phyloP scores from a whole-genome alignment of 371 early-diverging fungal species.

The Mortierella sp. region DNA sequence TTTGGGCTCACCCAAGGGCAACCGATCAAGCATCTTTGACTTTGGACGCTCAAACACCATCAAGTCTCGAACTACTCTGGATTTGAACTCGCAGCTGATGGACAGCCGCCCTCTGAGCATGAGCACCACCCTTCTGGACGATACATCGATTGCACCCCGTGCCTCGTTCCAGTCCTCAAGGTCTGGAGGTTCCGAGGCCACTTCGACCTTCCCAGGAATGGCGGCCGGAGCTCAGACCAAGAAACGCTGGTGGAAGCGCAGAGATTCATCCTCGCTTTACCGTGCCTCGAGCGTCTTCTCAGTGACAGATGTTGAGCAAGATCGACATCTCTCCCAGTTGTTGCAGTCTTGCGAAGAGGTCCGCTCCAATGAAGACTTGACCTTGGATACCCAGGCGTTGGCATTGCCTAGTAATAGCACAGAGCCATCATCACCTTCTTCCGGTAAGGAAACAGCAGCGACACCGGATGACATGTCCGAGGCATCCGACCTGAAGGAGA shows the following conservation, averaged over 20 bases:
- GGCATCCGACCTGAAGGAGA: neutral
- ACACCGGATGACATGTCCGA: constrained; percentile 1
- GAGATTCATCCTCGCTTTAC: constrained; percentile 34
- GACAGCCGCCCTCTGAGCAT: constrained; percentile 41
- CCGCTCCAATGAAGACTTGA: constrained; percentile 31
- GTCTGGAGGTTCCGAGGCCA: constrained; percentile 41
- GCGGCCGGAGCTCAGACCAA: too few species aligned
- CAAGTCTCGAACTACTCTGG: constrained; percentile 31
- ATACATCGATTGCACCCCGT: constrained; percentile 16
- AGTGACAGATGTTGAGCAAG: constrained; percentile 39
- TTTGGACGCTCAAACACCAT: constrained; percentile 35
- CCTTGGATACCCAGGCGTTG: constrained; percentile 15
- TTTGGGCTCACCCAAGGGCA: constrained; percentile 34
- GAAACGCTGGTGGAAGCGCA: constrained; percentile 52
- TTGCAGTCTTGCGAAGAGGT: constrained; percentile 15
- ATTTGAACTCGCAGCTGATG: constrained; percentile 10
- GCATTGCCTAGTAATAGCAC: constrained; percentile 28
- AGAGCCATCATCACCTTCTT: constrained; percentile 23
- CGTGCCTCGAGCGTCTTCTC: constrained; percentile 34
- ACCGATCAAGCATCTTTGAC: constrained; percentile 46
- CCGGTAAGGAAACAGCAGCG: constrained; percentile 27
- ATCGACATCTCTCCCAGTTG: constrained; percentile 25
- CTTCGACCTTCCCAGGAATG: constrained; percentile 14
- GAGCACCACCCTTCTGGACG: constrained; percentile 41
- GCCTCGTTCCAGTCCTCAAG: constrained; percentile 47